Evolutionary conservation across 1,139 yeast genomes (phyloP).

Genomic region (Meyerozyma guilliermondii): DNA sequence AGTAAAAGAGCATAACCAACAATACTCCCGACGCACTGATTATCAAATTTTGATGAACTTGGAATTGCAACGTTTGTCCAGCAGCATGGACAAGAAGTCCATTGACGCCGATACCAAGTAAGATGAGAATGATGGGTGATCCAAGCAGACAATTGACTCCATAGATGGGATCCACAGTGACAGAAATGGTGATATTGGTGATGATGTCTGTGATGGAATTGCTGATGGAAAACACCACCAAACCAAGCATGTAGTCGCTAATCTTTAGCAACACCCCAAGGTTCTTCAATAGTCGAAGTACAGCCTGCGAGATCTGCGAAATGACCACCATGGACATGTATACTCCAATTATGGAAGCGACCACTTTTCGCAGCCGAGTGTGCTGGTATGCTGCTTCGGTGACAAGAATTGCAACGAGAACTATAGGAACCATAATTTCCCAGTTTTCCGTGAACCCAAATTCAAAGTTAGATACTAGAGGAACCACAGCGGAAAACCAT

Average conservation of each 20-base stretch:
- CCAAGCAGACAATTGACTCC: constrained; percentile 42
- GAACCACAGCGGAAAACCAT: not conserved
- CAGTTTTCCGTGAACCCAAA: not conserved
- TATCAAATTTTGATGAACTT: constrained; percentile 19
- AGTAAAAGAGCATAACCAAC: constrained; percentile 17
- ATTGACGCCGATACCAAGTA: constrained; percentile 38
- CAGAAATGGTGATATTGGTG: constrained; percentile 34
- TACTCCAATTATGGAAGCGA: constrained; percentile 18
- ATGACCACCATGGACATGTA: constrained; percentile 23
- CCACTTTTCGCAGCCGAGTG: not conserved
- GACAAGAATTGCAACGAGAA: not conserved
- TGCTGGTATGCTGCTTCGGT: not conserved
- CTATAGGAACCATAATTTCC: not conserved
- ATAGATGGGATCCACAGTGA: constrained; percentile 28
- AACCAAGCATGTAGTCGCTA: constrained; percentile 38
- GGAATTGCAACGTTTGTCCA: constrained; percentile 17
- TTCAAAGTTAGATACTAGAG: not conserved
- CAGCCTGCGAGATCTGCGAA: constrained; percentile 23
- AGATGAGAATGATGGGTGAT: constrained; percentile 33
- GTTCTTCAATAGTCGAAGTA: constrained; percentile 31
- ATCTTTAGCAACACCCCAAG: constrained; percentile 32
- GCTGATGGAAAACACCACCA: constrained; percentile 34
- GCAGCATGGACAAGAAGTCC: constrained; percentile 17
- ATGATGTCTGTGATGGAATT: constrained; percentile 40
- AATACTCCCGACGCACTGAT: constrained; percentile 25